Evolutionary conservation across 148 eudicot genomes (phyloP), one percentile per base, ranked within the genome.

Genomic region (Persicaria maculosa): DNA sequence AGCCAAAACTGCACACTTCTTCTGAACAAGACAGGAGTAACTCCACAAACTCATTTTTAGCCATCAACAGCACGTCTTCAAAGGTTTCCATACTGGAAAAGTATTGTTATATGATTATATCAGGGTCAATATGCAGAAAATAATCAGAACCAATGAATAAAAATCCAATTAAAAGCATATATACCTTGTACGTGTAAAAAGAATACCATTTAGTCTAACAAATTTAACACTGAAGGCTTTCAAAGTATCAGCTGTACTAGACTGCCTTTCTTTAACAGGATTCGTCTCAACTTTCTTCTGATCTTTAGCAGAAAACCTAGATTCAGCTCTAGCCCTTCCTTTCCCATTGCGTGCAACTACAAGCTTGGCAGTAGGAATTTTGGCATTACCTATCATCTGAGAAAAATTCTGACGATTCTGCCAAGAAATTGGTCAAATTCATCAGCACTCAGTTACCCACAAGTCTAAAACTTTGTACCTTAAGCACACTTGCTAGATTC

Each of bases 161-260:
- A 31, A 31, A 31, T 31, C 40, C 40, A 31, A 31, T 31, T 31
- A 31, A 31, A 31, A 31, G 40, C 70, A 31, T 48, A 48, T 12
- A 47, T 84, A 95, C 99, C 99, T 96, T 76, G 97, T 96, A 77
- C 97, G 92, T n/a, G 99, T 88, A 75, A 96, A 96, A 77, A 96
- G 85, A 78, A 96, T 86, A 78, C 99, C 99, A 89, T 96, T 89
- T 20, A 92, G 79, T 67, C 99, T 83, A 71, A 92, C 82, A 87
- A 90, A 92, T 71, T 86, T 82, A 48, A 84, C 85, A 76, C 84
- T 79, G 58, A 96, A 96, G 22, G 83, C 83, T 81, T 88, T 92
- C 3, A 85, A 53, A 50, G 83, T 79, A 22, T 86, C 93, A 68
- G 83, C 74, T 8, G 78, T 74, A 75, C 76, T 79, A 65, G 80